Conservation (phyloP, 2,329 filamentous ascomycete genomes). For the Talaromyces islandicus region DNA sequence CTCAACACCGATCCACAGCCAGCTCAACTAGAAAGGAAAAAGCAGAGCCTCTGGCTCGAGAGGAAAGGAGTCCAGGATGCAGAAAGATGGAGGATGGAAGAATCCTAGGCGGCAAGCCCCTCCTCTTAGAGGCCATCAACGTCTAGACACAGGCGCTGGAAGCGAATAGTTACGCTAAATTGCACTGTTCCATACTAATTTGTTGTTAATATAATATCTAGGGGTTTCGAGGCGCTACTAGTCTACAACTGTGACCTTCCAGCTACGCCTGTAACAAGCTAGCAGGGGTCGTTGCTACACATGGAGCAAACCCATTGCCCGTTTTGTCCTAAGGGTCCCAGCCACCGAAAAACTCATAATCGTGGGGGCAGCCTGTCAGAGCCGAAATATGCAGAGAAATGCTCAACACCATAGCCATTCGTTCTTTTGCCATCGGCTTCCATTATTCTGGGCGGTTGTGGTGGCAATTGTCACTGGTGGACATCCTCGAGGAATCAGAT, state of each 20-base stretch:
- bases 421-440: neutral
- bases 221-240: neutral
- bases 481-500: neutral
- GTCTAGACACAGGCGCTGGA: neutral
- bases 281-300: conserved; percentile 2
- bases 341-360: neutral
- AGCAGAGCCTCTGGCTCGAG: conserved; percentile 14
- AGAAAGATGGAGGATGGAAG: neutral
- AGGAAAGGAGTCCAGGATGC: conserved; percentile 1
- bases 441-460: neutral
- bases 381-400: neutral
- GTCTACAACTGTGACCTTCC: neutral
- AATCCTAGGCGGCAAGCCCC: neutral
- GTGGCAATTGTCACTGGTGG: neutral
- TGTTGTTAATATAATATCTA: neutral
- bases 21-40: conserved; percentile 2
- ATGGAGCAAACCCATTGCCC: neutral
- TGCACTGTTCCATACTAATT: neutral
- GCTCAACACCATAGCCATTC: neutral
- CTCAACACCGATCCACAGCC: conserved; percentile 4
- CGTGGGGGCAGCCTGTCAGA: neutral
- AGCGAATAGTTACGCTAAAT: conserved; percentile 1
- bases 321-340: neutral
- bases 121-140: neutral
- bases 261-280: conserved; percentile 6